Evolutionary conservation across 148 eudicot species (phyloP).

Genomic region (Rhododendron vialii): DNA sequence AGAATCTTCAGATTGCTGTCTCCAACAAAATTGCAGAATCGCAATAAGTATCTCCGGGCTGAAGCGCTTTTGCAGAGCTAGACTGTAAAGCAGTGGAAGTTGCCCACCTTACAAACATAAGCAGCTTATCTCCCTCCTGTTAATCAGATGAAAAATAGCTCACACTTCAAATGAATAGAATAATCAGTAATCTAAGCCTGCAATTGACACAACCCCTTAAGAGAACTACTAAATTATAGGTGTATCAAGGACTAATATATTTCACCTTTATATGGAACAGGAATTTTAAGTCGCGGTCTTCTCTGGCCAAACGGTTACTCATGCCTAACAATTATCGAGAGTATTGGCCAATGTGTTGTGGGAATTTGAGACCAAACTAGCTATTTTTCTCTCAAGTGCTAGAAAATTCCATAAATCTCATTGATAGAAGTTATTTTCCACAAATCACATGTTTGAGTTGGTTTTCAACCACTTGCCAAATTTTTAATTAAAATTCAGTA

Average conservation of each 20-base stretch:
- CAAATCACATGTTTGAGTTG: background rate
- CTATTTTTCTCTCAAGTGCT: background rate
- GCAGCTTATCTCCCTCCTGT: constrained; percentile 64
- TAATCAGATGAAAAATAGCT: constrained; percentile 8
- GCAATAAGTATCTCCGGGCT: constrained; percentile 17
- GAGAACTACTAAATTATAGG: background rate
- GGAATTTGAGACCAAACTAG: background rate
- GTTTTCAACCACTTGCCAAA: background rate
- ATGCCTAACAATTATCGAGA: background rate
- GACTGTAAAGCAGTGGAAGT: constrained; percentile 53
- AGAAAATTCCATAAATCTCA: background rate
- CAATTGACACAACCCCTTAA: background rate
- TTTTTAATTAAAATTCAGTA: background rate
- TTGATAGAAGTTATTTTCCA: background rate
- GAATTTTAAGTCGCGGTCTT: background rate
- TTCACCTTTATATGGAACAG: background rate
- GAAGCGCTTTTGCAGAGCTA: constrained; percentile 25
- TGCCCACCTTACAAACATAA: constrained; percentile 61
- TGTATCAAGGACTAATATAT: background rate
- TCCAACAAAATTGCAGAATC: background rate
- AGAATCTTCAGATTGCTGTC: constrained; percentile 37
- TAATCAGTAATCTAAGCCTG: background rate
- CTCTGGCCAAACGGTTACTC: background rate
- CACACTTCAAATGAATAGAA: background rate
- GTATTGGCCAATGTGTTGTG: background rate